Conservation (phyloP, 2,329 filamentous ascomycete species). For the Pyricularia grisea region DNA sequence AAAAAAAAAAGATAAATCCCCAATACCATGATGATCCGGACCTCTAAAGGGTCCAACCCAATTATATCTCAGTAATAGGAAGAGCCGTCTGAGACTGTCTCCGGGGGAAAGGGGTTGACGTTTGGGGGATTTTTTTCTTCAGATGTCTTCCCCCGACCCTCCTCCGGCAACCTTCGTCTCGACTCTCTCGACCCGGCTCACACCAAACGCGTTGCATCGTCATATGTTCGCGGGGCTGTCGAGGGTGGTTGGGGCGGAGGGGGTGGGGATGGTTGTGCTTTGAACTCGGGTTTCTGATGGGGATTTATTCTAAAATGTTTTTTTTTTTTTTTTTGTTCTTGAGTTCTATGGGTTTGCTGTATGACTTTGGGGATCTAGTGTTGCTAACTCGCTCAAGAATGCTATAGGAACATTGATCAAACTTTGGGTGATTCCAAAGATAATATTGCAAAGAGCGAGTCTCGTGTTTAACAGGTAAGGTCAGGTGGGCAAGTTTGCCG, state of each 20-base stretch:
- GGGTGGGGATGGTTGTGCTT: constrained; percentile 27
- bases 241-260: constrained; percentile 12
- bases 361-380: background rate
- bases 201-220: constrained; percentile 20
- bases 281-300: constrained; percentile 28
- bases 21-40: constrained; percentile 25
- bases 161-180: constrained; percentile 6
- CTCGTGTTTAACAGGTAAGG: background rate
- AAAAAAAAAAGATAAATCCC: background rate
- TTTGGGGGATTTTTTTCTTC: background rate
- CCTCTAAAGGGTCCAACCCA: constrained; percentile 18
- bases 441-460: background rate
- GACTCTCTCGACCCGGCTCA: background rate
- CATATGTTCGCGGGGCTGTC: constrained; percentile 21
- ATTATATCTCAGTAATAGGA: constrained; percentile 21
- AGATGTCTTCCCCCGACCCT: background rate
- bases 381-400: background rate
- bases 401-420: background rate
- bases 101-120: constrained; percentile 5
- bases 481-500: background rate
- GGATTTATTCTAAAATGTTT: constrained; percentile 9
- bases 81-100: constrained; percentile 31
- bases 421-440: background rate
- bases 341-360: background rate
- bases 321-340: background rate